Base-by-base conservation (phyloP, 441 rosid genomes). In the Populus hybrid region DNA sequence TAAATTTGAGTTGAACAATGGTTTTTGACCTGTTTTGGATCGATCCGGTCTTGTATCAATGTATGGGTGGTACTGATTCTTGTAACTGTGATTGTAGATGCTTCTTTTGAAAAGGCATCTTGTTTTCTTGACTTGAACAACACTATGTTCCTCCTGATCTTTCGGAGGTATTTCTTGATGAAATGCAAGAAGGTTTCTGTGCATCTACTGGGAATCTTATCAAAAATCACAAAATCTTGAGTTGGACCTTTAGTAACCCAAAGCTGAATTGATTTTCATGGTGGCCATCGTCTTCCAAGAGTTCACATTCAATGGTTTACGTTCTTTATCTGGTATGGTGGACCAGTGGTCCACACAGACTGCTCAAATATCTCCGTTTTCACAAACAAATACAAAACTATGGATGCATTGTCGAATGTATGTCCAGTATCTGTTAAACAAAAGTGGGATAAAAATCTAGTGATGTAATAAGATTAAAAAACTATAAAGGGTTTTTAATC, bases 101-200 rank as follows among this genome's bases (percentile, higher is more conserved):
- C 88, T 0, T 79, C 71, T 0, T 75, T 83, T 3, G 70, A 3
- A 82, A 19, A 84, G 82, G 5, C 75, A 67, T 76, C 85, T 87
- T 21, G 87, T 86, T 12, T 76, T 87, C 10, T 81, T 3, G 32
- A 30, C 4, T 3, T 83, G 70, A 88, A 86, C 72, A 75, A 40
- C 70, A 86, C 86, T 0, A 16, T 50, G n/a, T 50, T 16, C 59
- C 59, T 16, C 59, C 6, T 5, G 59, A 16, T 16, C 59, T 50
- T 5, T 50, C 59, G 0, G n/a, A 50, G 6, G 59, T 50, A 1
- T 16, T 50, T 50, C 19, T 50, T 18, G 59, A 50, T 50, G 59
- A 50, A 16, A 50, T 50, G 59, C 7, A 50, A 14, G 59, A 4
- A 6, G 61, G 61, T 53, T 53, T 53, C 61, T 16, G 61, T 16